Conservation (phyloP, 106 monocot species). For the Dactylorhiza incarnata region DNA sequence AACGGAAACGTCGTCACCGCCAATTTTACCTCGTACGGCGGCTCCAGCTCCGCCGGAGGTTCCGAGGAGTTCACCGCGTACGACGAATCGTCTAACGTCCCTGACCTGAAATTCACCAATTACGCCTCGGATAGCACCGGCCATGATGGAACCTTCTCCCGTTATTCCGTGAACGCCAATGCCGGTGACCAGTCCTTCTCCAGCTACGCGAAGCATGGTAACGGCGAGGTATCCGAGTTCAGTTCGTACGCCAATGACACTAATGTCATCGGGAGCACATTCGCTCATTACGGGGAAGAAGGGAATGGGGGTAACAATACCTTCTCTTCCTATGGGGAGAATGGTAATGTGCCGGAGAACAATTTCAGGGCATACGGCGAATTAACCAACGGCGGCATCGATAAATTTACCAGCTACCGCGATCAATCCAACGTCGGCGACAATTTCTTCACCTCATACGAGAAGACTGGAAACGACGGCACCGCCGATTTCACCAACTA, state of each 20-base stretch:
- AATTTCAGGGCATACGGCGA: slow-evolving; percentile 70
- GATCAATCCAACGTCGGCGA: slow-evolving; percentile 82
- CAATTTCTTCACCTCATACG: slow-evolving; percentile 75
- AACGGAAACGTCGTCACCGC: slow-evolving; percentile 68
- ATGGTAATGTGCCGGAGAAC: slow-evolving; percentile 68
- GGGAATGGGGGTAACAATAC: slow-evolving; percentile 20
- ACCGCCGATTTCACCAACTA: slow-evolving; percentile 58
- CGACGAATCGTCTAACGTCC: slow-evolving; percentile 54
- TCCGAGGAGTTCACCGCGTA: slow-evolving; percentile 47
- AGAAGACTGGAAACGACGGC: slow-evolving; percentile 32
- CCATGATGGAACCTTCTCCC: slow-evolving; percentile 26
- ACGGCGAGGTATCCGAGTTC: slow-evolving; percentile 29
- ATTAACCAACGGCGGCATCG: slow-evolving; percentile 23
- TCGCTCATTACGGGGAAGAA: slow-evolving; percentile 51
- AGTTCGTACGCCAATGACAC: slow-evolving; percentile 45
- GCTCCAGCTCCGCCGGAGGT: slow-evolving; percentile 43
- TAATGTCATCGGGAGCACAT: slow-evolving; percentile 55
- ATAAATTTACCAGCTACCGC: slow-evolving; percentile 53
- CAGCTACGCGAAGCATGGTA: slow-evolving; percentile 57
- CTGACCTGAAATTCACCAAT: slow-evolving; percentile 57
- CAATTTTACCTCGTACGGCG: slow-evolving; percentile 91
- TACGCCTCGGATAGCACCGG: slow-evolving; percentile 47
- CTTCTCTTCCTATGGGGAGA: slow-evolving; percentile 60
- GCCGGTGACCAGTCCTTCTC: slow-evolving; percentile 63
- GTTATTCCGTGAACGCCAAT: slow-evolving; percentile 56